A percentile compares a stretch with the other conserved stretches of the same genome.
Conservation (phyloP, 768 basidiomycete genomes). For the Tephrocybe sp. region DNA sequence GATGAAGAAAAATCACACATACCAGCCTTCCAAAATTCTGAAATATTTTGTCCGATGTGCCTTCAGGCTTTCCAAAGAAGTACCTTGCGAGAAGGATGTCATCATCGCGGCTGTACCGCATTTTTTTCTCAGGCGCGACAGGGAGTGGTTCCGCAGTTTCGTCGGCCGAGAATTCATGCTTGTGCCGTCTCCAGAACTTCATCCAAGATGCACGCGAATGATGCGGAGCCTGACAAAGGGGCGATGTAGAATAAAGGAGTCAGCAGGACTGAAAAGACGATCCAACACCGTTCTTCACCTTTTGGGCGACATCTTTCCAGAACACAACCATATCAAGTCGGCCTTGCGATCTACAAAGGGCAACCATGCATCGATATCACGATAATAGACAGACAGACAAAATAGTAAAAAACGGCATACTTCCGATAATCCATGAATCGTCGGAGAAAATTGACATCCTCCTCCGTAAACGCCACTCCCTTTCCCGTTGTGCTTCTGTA, state of each 20-base stretch:
- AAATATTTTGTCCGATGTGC: slow-evolving; percentile 83
- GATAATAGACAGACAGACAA: background rate
- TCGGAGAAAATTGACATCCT: slow-evolving; percentile 77
- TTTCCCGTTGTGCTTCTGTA: slow-evolving; percentile 88
- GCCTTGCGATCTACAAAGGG: slow-evolving; percentile 47
- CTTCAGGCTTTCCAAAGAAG: slow-evolving; percentile 72
- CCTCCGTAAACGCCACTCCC: slow-evolving; percentile 85
- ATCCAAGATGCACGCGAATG: slow-evolving; percentile 93
- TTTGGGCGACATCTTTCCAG: slow-evolving; percentile 75
- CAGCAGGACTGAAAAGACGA: background rate
- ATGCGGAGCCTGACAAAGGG: slow-evolving; percentile 72
- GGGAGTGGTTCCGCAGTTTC: slow-evolving; percentile 74
- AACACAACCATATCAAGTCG: slow-evolving; percentile 74
- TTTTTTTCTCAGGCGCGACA: slow-evolving; percentile 81
- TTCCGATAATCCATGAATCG: slow-evolving; percentile 77
- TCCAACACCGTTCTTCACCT: slow-evolving; percentile 38
- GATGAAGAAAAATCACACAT: slow-evolving; percentile 21
- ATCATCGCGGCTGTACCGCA: slow-evolving; percentile 80
- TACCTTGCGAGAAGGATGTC: slow-evolving; percentile 78
- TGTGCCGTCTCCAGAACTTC: slow-evolving; percentile 90
- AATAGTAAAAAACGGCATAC: slow-evolving; percentile 37
- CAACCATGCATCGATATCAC: background rate
- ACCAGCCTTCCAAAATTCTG: slow-evolving; percentile 77
- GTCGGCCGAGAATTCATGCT: slow-evolving; percentile 72
- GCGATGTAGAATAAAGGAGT: slow-evolving; percentile 3